phyloP scores from a whole-genome alignment of 352 stramenopile genomes.

The Peronospora tabacina region DNA sequence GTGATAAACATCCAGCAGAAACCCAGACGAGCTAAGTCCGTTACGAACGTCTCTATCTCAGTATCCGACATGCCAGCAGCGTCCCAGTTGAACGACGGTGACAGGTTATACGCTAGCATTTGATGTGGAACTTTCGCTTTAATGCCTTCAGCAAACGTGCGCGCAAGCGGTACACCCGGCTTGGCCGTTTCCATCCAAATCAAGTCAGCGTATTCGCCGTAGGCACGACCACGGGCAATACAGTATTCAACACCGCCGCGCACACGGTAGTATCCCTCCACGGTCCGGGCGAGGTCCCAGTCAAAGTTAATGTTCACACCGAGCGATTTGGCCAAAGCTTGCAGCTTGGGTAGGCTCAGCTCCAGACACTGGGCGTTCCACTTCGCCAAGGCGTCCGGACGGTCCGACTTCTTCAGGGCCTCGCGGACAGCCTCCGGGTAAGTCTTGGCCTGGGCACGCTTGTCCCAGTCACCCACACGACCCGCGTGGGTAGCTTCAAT shows the following conservation, averaged over 20 bases:
- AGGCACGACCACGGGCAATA: constrained; percentile 92
- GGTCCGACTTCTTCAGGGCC: constrained; percentile 55
- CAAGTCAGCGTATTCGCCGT: constrained; percentile 92
- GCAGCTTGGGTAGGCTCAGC: constrained; percentile 66
- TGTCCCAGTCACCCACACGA: constrained; percentile 83
- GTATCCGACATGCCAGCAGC: constrained; percentile 92
- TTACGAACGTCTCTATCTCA: constrained; percentile 92
- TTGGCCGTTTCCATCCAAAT: constrained; percentile 98
- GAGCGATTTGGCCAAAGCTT: constrained; percentile 70
- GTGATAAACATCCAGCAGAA: constrained; percentile 99
- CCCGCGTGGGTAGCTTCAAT: constrained; percentile 64
- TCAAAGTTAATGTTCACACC: constrained; percentile 88
- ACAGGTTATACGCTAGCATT: constrained; percentile 98
- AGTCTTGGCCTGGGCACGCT: constrained; percentile 90
- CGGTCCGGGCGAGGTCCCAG: constrained; percentile 93
- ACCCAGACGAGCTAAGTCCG: constrained; percentile 91
- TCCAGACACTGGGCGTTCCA: constrained; percentile 80
- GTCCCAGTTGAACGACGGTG: constrained; percentile 98
- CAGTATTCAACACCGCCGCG: constrained; percentile 95
- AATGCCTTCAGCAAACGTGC: constrained; percentile 91
- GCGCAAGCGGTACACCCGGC: constrained; percentile 91
- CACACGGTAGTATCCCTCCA: constrained; percentile 97
- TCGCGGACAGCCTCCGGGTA: constrained; percentile 92
- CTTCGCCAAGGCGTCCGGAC: constrained; percentile 62
- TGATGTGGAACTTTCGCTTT: constrained; percentile 89